Evolutionary conservation across 2,329 filamentous ascomycete genomes (phyloP).

Genomic region (Alternaria arborescens): DNA sequence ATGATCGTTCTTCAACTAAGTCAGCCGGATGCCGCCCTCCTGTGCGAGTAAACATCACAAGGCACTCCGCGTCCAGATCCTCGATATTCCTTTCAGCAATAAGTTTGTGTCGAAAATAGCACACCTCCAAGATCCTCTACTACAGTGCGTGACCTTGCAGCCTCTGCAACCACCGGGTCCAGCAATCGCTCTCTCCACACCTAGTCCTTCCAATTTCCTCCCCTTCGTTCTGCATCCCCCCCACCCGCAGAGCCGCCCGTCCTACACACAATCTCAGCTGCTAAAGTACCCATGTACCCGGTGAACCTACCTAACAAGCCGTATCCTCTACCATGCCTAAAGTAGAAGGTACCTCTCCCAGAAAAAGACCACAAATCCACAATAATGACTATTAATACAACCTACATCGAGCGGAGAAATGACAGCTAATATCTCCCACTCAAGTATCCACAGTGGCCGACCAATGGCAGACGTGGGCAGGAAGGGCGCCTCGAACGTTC

Average conservation of each 20-base stretch:
- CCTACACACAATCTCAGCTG: slow-evolving; percentile 17
- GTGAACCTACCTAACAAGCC: neutral
- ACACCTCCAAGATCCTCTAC: neutral
- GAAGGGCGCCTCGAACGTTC: neutral
- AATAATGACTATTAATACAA: slow-evolving; percentile 1
- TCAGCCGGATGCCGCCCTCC: neutral
- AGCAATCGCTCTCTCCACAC: slow-evolving; percentile 8
- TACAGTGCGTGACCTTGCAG: neutral
- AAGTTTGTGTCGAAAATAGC: neutral
- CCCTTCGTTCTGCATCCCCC: slow-evolving; percentile 6
- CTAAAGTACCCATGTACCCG: slow-evolving; percentile 1
- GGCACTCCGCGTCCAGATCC: neutral
- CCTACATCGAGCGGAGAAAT: slow-evolving; percentile 12
- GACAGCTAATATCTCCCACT: slow-evolving; percentile 21
- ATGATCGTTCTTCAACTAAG: neutral
- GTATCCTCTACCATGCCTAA: neutral
- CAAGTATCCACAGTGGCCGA: neutral
- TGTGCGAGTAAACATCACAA: neutral
- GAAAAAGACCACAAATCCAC: slow-evolving; percentile 1
- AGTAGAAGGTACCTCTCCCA: slow-evolving; percentile 2
- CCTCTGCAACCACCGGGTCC: neutral
- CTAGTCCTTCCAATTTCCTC: slow-evolving; percentile 1
- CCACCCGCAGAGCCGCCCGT: slow-evolving; percentile 44
- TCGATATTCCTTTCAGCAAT: neutral
- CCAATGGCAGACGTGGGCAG: neutral